Percentiles rank a stretch among this genome's conserved stretches.
These are phyloP conservation scores for Boletus sp. DNA, from an alignment of 768 basidiomycete genomes.

Conservation along the genomic window DNA sequence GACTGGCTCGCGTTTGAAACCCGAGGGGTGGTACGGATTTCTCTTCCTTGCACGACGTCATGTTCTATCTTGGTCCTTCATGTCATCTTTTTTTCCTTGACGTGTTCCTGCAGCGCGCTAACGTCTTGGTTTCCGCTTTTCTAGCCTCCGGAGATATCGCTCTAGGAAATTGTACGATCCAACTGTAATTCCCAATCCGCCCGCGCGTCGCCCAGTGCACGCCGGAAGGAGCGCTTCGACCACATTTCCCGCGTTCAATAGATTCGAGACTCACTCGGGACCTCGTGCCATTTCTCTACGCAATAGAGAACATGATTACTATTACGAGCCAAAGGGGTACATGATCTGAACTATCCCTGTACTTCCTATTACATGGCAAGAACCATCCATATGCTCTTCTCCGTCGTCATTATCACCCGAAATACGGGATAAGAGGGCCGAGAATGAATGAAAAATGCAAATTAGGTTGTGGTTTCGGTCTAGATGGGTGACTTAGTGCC, in stretches of 20 bases:
- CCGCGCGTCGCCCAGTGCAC: too few species aligned
- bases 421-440: too few species aligned
- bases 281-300: constrained; percentile 13
- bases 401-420: too few species aligned
- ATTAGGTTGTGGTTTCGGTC: too few species aligned
- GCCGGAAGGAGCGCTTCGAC: not conserved
- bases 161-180: constrained; percentile 23
- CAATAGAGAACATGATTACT: constrained; percentile 13
- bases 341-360: constrained; percentile 16
- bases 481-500: too few species aligned
- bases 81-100: not conserved
- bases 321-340: constrained; percentile 21
- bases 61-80: too few species aligned
- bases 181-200: too few species aligned
- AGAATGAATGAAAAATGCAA: too few species aligned
- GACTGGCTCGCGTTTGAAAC: too few species aligned
- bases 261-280: not conserved
- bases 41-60: not conserved
- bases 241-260: too few species aligned
- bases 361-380: constrained; percentile 15
- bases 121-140: not conserved
- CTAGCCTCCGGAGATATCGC: constrained; percentile 46
- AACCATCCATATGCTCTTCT: constrained; percentile 4
- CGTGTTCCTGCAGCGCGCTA: not conserved
- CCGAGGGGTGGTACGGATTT: constrained; percentile 34